A percentile compares a stretch with the other conserved stretches of the same genome.
phyloP scores from a whole-genome alignment of 495 filamentous ascomycete species.

The Aspergillus conjunctus region DNA sequence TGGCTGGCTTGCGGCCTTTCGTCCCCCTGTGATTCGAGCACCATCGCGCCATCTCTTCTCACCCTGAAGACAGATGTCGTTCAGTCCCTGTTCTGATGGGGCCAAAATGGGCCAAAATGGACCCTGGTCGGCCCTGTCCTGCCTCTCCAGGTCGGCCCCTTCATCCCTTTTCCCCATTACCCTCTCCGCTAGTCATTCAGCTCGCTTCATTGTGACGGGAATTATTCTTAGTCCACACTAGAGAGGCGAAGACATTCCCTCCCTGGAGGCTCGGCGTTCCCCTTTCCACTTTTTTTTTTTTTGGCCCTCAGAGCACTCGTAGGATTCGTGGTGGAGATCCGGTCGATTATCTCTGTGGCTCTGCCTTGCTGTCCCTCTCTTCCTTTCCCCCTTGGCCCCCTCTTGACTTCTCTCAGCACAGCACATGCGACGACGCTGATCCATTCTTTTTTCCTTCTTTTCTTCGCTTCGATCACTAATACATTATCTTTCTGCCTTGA shows the following conservation, averaged over 20 bases:
- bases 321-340: no score
- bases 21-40: constrained; percentile 7
- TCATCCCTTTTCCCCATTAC: constrained; percentile 2
- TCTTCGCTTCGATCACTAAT: background rate
- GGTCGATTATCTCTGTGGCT: no score
- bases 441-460: background rate
- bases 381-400: background rate
- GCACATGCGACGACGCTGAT: background rate
- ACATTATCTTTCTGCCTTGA: constrained; percentile 7
- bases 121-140: constrained; percentile 1
- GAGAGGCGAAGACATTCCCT: no score
- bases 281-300: no score
- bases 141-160: constrained; percentile 1
- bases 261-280: no score
- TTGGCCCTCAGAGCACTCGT: no score
- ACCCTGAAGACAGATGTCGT: constrained; percentile 4
- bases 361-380: background rate
- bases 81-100: background rate
- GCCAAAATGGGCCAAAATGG: no score
- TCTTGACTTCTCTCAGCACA: background rate
- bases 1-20: background rate
- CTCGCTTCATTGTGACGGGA: no score
- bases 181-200: no score
- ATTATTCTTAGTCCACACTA: no score
- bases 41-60: constrained; percentile 9